Conservation (phyloP, 208 protist genomes). For the Leptomonas seymouri region DNA sequence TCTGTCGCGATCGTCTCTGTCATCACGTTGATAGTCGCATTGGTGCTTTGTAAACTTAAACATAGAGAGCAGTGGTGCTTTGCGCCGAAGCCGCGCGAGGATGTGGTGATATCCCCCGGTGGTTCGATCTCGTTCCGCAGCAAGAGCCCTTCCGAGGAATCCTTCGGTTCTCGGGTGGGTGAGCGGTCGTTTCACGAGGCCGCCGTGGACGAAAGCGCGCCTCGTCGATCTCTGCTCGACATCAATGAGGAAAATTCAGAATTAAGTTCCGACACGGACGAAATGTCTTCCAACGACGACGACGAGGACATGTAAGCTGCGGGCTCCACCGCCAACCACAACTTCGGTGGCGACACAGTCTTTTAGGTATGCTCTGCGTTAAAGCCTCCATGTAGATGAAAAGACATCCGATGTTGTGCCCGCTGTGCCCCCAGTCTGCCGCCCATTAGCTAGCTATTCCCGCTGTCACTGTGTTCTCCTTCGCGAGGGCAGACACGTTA, state of each 20-base stretch:
- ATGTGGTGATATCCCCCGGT: not conserved
- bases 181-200: slow-evolving; percentile 24
- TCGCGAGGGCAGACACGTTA: too few species aligned
- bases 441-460: too few species aligned
- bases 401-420: too few species aligned
- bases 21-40: not conserved
- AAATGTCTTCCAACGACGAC: slow-evolving; percentile 2
- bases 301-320: not conserved
- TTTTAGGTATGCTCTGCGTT: too few species aligned
- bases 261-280: not conserved
- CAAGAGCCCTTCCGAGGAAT: slow-evolving; percentile 8
- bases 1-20: slow-evolving; percentile 9
- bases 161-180: not conserved
- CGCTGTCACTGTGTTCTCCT: too few species aligned
- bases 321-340: not conserved
- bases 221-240: slow-evolving; percentile 11
- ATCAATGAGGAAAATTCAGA: not conserved
- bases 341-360: not conserved
- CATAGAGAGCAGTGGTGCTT: slow-evolving; percentile 27
- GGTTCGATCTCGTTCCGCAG: not conserved
- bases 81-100: not conserved
- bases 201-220: slow-evolving; percentile 6
- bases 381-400: too few species aligned
- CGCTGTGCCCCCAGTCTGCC: not conserved
- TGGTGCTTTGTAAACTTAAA: slow-evolving; percentile 17